phyloP scores from a whole-genome alignment of 331 rosid genomes.

The Telfairia occidentalis region DNA sequence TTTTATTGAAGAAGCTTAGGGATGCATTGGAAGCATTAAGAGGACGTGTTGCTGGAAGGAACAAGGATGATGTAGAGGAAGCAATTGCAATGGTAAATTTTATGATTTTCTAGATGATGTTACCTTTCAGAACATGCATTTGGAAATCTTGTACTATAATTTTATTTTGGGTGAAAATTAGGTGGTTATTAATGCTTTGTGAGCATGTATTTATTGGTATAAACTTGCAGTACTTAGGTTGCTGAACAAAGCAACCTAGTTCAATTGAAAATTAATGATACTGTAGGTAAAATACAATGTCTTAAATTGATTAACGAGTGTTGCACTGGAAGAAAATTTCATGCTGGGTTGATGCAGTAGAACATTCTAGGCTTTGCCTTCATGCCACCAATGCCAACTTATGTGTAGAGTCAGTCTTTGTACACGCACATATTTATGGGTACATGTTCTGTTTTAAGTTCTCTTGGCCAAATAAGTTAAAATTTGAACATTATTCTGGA shows the following conservation, averaged over 20 bases:
- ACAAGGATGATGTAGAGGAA: constrained; percentile 74
- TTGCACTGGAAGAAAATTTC: too few species aligned
- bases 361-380: too few species aligned
- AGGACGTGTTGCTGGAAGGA: constrained; percentile 73
- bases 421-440: too few species aligned
- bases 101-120: background rate
- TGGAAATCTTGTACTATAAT: background rate
- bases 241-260: background rate
- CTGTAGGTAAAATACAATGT: too few species aligned
- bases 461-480: background rate
- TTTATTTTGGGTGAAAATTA: background rate
- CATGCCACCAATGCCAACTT: too few species aligned
- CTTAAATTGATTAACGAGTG: too few species aligned
- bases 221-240: background rate
- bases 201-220: background rate
- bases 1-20: constrained; percentile 80
- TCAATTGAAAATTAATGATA: background rate
- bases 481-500: background rate
- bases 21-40: constrained; percentile 85
- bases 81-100: constrained; percentile 80
- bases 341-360: too few species aligned
- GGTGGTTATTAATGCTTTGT: background rate
- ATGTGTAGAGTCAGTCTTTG: too few species aligned
- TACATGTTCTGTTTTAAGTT: background rate
- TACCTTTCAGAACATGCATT: background rate